Evolutionary conservation across 345 rosid species (phyloP).

Genomic region (Stellera chamaejasme): DNA sequence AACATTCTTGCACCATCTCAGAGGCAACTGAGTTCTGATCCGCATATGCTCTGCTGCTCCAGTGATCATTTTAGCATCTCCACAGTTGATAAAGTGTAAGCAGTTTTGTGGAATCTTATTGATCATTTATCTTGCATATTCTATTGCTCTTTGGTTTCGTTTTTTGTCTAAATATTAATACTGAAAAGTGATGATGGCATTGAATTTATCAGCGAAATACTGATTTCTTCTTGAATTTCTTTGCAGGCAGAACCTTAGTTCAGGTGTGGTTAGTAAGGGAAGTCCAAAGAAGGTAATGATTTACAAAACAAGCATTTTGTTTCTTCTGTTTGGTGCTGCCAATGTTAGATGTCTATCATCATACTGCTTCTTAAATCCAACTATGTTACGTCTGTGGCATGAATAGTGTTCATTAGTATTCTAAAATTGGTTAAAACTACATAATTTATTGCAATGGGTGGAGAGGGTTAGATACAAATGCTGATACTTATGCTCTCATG

Average conservation of each 20-base stretch:
- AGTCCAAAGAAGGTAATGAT: no score
- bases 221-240: constrained; percentile 49
- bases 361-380: no score
- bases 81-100: constrained; percentile 33
- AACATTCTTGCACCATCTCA: constrained; percentile 29
- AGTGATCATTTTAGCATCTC: constrained; percentile 9
- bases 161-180: constrained; percentile 3
- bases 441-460: no score
- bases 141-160: neutral
- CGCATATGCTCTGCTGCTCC: constrained; percentile 16
- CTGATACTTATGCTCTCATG: no score
- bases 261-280: no score
- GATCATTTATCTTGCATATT: neutral
- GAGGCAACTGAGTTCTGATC: constrained; percentile 15
- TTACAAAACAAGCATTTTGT: no score
- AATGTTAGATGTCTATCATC: no score
- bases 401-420: no score
- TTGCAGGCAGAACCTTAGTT: constrained; percentile 33
- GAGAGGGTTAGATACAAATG: no score
- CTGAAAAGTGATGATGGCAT: constrained; percentile 45
- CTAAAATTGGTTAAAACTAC: no score
- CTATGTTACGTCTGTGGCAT: no score
- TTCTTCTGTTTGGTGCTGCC: no score
- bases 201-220: constrained; percentile 31
- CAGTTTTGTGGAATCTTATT: neutral